Percentiles rank a stretch among this genome's conserved stretches.
phyloP scores from a whole-genome alignment of 2,329 filamentous ascomycete genomes.

The Aspergillus sojae region DNA sequence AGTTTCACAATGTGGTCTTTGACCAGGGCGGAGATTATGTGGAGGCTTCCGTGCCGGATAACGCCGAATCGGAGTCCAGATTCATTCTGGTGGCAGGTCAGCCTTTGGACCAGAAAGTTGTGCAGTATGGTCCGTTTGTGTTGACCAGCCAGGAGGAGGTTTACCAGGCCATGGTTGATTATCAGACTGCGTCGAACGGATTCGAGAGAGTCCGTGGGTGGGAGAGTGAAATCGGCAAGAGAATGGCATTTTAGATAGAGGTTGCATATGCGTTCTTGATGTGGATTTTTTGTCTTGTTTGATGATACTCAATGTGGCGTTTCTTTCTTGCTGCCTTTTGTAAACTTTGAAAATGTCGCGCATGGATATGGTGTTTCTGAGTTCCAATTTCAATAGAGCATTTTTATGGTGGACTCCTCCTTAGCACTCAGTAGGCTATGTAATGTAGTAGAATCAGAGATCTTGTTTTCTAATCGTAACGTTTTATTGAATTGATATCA shows the following conservation, averaged over 20 bases:
- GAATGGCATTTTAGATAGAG: constrained; percentile 55
- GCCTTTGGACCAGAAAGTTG: constrained; percentile 76
- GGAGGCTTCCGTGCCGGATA: constrained; percentile 67
- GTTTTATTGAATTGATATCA: background rate
- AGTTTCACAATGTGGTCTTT: constrained; percentile 90
- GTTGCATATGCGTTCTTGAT: background rate
- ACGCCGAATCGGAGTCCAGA: constrained; percentile 58
- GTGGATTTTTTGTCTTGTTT: constrained; percentile 1
- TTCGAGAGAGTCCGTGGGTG: constrained; percentile 79
- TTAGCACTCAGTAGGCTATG: background rate
- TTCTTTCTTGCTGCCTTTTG: constrained; percentile 4
- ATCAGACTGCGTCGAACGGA: constrained; percentile 71
- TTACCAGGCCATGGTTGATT: constrained; percentile 76
- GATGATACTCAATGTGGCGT: constrained; percentile 14
- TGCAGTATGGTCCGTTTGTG: constrained; percentile 88
- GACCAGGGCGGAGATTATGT: constrained; percentile 76
- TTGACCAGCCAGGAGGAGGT: constrained; percentile 71
- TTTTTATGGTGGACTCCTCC: background rate
- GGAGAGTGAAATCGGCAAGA: constrained; percentile 85
- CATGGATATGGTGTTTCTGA: background rate
- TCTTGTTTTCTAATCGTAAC: background rate
- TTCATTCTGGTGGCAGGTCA: constrained; percentile 74
- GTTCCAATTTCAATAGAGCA: background rate
- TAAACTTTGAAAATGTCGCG: constrained; percentile 1
- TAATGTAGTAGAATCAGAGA: background rate